Base-by-base conservation (phyloP, 441 rosid genomes). In the Manihot esculenta region DNA sequence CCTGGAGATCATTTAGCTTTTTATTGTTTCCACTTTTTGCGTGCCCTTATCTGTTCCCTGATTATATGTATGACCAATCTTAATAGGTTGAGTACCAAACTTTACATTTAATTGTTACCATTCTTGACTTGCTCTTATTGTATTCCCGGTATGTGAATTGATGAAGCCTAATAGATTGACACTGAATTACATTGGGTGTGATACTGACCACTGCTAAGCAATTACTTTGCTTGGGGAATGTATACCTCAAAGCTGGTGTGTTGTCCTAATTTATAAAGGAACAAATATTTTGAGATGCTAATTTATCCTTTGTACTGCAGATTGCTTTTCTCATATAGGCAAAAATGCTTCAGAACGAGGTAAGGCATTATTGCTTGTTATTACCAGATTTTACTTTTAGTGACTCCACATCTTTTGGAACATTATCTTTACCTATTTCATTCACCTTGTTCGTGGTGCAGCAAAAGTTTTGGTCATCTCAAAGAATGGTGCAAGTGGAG, bases 401-500 rank as follows among this genome's bases (percentile, higher is more conserved):
- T 45, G 49, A 41, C 20, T 45, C 35, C 26, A 15, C 20, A 56
- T 17, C 18, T 33, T 55, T 54, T 57, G 23, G 20, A 59, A 30
- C 45, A 61, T 48, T 21, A 9, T 14, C 26, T 24, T 15, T 24
- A 62, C 49, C 30, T 69, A 13, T 76, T 50, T 42, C 24, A 17
- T 27, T 41, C 63, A 49, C 62, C 68, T 62, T 44, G 30, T 53
- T 80, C 68, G 45, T 72, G 66, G 54, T 72, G 33, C 82, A 89
- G 96, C 59, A 20, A 47, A 63, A 20, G 56, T 82, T 60, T 70
- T 67, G 75, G 78, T 92, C 67, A 85, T 90, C 77, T 83, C 96
- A 21, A 79, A 78, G 70, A 71, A 85, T 79, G 97, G 94, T 62
- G 96, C 96, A 45, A 92, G 97, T 69, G 97, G 96, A 63, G 94